phyloP scores from a whole-genome alignment of 331 rosid genomes.

The Saraca asoca region DNA sequence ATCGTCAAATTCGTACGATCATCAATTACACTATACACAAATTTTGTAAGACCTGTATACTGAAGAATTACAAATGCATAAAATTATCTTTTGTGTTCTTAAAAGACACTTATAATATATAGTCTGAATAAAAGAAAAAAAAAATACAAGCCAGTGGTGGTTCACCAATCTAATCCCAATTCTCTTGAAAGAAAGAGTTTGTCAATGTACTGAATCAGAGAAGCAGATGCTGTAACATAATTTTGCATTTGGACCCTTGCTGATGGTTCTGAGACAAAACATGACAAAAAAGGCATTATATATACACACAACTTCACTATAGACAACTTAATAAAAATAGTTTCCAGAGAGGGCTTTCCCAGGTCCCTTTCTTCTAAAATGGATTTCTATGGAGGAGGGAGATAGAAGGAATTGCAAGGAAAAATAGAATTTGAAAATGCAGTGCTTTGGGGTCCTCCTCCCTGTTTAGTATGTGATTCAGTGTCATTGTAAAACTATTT shows the following conservation, averaged over 20 bases:
- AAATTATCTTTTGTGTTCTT: constrained; percentile 14
- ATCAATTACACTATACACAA: constrained; percentile 24
- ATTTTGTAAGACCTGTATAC: constrained; percentile 16
- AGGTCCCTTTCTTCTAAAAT: background rate
- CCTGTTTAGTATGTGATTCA: too few relatives aligned
- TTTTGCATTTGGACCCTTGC: constrained; percentile 76
- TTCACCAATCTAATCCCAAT: constrained; percentile 89
- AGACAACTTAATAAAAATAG: constrained; percentile 16
- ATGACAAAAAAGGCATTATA: constrained; percentile 22
- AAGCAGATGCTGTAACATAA: constrained; percentile 57
- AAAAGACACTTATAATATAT: constrained; percentile 17
- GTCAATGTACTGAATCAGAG: constrained; percentile 70
- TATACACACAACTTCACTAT: constrained; percentile 13
- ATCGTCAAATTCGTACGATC: background rate
- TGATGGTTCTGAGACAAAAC: constrained; percentile 57
- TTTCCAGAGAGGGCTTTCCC: background rate
- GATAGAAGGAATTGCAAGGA: background rate
- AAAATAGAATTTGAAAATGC: too few relatives aligned
- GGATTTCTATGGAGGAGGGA: constrained; percentile 7
- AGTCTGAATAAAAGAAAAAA: constrained; percentile 11
- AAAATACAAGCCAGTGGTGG: constrained; percentile 27
- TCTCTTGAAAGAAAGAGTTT: constrained; percentile 71
- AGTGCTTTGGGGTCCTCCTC: too few relatives aligned
- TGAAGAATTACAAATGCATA: constrained; percentile 14
- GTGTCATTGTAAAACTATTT: too few relatives aligned